Percentiles rank a stretch among this genome's conserved stretches.
Conservation (phyloP, 805 yeast genomes). For the Barnettozyma californica region DNA sequence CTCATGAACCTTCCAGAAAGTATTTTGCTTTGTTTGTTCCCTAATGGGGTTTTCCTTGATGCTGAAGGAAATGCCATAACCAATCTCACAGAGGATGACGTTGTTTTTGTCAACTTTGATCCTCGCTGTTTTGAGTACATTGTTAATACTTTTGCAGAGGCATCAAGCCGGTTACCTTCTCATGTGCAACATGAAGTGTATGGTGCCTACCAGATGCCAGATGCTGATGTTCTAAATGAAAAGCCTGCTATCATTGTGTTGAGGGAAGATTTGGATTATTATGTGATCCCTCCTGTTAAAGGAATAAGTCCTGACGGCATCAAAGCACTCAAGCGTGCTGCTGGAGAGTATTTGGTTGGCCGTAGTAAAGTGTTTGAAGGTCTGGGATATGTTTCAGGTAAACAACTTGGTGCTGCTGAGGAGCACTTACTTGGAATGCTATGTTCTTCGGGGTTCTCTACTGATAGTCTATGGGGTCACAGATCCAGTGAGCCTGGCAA, state of each 20-base stretch:
- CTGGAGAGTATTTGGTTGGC: constrained; percentile 58
- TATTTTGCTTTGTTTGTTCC: constrained; percentile 77
- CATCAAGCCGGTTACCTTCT: constrained; percentile 52
- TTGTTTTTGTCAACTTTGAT: constrained; percentile 79
- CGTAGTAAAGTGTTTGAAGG: constrained; percentile 73
- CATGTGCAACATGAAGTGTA: constrained; percentile 34
- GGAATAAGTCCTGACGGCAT: constrained; percentile 55
- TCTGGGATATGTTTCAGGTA: constrained; percentile 53
- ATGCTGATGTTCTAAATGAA: constrained; percentile 61
- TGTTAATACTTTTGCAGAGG: constrained; percentile 61
- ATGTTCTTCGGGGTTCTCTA: constrained; percentile 77
- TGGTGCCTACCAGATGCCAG: constrained; percentile 37
- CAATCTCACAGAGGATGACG: constrained; percentile 72
- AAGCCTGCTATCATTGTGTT: constrained; percentile 90
- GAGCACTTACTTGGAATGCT: constrained; percentile 93
- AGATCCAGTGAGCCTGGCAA: constrained; percentile 83
- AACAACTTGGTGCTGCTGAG: constrained; percentile 79
- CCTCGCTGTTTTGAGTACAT: constrained; percentile 85
- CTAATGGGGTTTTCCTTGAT: constrained; percentile 85
- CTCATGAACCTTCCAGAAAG: constrained; percentile 90
- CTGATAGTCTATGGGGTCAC: constrained; percentile 76
- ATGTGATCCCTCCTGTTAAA: constrained; percentile 72
- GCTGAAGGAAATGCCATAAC: constrained; percentile 70
- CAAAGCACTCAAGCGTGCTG: constrained; percentile 62
- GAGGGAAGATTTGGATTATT: constrained; percentile 90